Evolutionary conservation across 495 filamentous ascomycete genomes (phyloP).

Genomic region (Penicillium macrosclerotiorum): DNA sequence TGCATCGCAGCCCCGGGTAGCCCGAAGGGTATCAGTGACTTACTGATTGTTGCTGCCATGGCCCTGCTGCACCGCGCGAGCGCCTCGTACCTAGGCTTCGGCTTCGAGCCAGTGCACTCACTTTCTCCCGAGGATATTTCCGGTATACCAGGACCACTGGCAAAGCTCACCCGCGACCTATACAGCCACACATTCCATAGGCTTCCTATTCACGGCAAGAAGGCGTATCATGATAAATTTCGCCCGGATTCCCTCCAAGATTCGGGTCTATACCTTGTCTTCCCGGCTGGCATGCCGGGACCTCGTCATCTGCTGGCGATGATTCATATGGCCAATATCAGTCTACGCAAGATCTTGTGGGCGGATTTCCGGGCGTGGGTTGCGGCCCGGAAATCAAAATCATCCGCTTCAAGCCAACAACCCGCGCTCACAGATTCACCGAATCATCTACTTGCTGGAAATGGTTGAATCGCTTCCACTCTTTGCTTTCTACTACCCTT

Average conservation of each 20-base stretch:
- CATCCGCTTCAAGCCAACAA: not conserved
- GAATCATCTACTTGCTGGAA: not conserved
- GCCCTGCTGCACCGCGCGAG: conserved; percentile 28
- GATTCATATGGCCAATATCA: conserved; percentile 42
- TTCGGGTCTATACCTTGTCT: conserved; percentile 34
- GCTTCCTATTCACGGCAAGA: conserved; percentile 40
- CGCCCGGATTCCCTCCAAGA: conserved; percentile 33
- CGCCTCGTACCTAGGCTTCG: conserved; percentile 38
- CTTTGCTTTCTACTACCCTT: too few species aligned
- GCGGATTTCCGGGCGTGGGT: conserved; percentile 16
- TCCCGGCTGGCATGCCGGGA: conserved; percentile 31
- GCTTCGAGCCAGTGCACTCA: conserved; percentile 35
- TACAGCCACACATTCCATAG: conserved; percentile 30
- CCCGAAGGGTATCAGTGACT: conserved; percentile 38
- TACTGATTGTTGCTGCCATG: conserved; percentile 39
- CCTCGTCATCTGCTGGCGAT: conserved; percentile 34
- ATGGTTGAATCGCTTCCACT: too few species aligned
- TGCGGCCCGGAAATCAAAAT: conserved; percentile 2
- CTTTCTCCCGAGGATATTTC: conserved; percentile 25
- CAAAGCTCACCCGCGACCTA: conserved; percentile 25
- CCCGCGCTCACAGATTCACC: too few species aligned
- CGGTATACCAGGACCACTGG: conserved; percentile 25
- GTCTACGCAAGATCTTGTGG: conserved; percentile 25
- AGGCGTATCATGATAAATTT: conserved; percentile 44
- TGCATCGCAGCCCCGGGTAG: conserved; percentile 37